These are phyloP conservation scores for Spizellomyces sp. DNA, from an alignment of 192 early-diverging fungal species.

Conservation along the genomic window DNA sequence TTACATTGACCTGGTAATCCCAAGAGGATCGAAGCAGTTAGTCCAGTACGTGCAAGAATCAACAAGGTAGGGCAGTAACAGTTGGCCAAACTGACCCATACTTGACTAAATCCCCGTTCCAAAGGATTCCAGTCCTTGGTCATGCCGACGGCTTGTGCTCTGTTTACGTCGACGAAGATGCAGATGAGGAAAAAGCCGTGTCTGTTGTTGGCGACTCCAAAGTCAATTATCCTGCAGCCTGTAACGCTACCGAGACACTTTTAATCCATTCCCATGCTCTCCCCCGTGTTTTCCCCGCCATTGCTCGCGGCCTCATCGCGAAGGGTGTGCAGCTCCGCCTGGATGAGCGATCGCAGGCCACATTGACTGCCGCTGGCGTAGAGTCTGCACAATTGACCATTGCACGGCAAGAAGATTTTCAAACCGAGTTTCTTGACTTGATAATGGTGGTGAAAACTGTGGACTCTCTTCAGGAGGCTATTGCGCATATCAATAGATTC, in stretches of 20 bases:
- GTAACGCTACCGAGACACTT: constrained; percentile 93
- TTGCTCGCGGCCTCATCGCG: constrained; percentile 63
- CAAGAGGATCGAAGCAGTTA: constrained; percentile 88
- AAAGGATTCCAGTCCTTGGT: constrained; percentile 97
- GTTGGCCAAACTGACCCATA: too few relatives aligned
- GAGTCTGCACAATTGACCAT: constrained; percentile 33
- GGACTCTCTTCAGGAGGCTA: constrained; percentile 71
- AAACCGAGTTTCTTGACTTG: constrained; percentile 90
- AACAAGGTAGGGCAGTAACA: constrained; percentile 62
- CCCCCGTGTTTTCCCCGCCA: constrained; percentile 35
- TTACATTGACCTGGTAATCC: constrained; percentile 96
- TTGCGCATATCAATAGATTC: constrained; percentile 91
- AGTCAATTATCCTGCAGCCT: constrained; percentile 91
- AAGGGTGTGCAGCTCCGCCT: constrained; percentile 64
- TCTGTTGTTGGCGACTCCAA: constrained; percentile 90
- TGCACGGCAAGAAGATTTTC: constrained; percentile 65
- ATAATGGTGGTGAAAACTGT: constrained; percentile 85
- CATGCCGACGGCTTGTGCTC: constrained; percentile 99
- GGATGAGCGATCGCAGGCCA: constrained; percentile 52
- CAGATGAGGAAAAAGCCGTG: constrained; percentile 77
- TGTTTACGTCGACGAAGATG: constrained; percentile 81
- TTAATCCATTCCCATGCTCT: constrained; percentile 73
- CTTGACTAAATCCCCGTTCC: background rate
- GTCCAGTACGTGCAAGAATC: constrained; percentile 90
- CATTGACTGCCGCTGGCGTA: constrained; percentile 28